phyloP scores from a whole-genome alignment of 2,329 filamentous ascomycete genomes.

The Davidsoniella virescens region DNA sequence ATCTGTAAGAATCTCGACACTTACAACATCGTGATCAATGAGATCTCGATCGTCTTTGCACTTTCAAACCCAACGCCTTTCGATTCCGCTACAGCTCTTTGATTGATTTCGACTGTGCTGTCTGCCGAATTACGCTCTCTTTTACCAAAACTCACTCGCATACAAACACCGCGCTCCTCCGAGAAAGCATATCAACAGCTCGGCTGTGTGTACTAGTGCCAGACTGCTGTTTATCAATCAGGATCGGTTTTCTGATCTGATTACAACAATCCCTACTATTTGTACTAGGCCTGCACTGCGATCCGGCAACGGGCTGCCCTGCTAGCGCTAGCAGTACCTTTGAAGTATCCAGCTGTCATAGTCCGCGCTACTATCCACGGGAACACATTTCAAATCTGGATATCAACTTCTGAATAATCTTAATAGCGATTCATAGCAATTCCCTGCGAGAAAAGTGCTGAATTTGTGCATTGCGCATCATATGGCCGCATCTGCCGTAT shows the following conservation, averaged over 20 bases:
- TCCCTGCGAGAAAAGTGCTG: neutral
- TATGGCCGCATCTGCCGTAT: neutral
- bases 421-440: neutral
- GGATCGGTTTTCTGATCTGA: conserved; percentile 9
- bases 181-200: neutral
- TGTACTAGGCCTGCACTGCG: neutral
- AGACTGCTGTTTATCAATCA: conserved; percentile 11
- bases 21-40: conserved; percentile 9
- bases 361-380: neutral
- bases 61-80: conserved; percentile 9
- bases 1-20: too few relatives aligned
- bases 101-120: conserved; percentile 7
- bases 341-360: conserved; percentile 1
- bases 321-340: conserved; percentile 2
- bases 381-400: too few relatives aligned
- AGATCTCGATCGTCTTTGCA: conserved; percentile 8
- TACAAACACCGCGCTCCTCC: neutral
- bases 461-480: neutral
- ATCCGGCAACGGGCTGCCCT: neutral
- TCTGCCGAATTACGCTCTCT: too few relatives aligned
- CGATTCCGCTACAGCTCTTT: conserved; percentile 12
- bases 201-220: neutral
- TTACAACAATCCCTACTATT: neutral
- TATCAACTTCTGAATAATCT: too few relatives aligned
- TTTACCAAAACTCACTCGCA: too few relatives aligned